These are phyloP conservation scores for Aspergillus pseudotamarii DNA, from an alignment of 2,329 filamentous ascomycete species.

Conservation along the genomic window DNA sequence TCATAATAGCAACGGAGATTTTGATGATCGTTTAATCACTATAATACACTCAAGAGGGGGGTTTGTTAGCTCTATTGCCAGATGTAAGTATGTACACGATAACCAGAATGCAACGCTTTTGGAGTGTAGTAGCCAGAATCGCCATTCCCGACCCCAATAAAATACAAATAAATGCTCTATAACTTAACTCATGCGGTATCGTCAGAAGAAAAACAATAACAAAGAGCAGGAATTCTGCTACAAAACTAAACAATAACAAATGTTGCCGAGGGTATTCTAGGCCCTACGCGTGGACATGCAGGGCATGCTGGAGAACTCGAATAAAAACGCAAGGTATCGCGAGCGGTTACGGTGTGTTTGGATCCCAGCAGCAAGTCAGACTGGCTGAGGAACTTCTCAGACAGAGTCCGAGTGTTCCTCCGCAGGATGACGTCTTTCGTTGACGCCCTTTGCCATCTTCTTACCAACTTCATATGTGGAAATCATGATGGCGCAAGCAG, in stretches of 20 bases:
- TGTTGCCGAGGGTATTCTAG: neutral
- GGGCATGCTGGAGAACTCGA: neutral
- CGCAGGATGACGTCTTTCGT: slow-evolving; percentile 55
- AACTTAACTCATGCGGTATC: slow-evolving; percentile 10
- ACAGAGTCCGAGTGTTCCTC: slow-evolving; percentile 23
- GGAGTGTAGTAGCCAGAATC: slow-evolving; percentile 8
- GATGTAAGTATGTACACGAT: slow-evolving; percentile 13
- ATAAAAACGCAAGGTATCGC: neutral
- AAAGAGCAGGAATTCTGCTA: neutral
- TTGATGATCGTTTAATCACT: neutral
- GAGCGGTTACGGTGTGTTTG: neutral
- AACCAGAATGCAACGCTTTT: slow-evolving; percentile 14
- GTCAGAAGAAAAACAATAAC: slow-evolving; percentile 6
- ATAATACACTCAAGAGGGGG: neutral
- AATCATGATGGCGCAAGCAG: slow-evolving; percentile 98
- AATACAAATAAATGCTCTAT: slow-evolving; percentile 18
- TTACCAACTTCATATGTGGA: slow-evolving; percentile 97
- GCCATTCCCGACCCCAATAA: slow-evolving; percentile 5
- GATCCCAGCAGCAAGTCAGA: neutral
- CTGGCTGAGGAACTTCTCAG: slow-evolving; percentile 7
- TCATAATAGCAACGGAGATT: neutral
- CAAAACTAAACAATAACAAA: slow-evolving; percentile 3
- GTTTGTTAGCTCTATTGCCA: neutral
- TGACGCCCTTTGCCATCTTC: slow-evolving; percentile 76
- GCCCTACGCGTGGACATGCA: neutral